Conservation (phyloP, 306 rosid species). For the Vigna unguiculata region DNA sequence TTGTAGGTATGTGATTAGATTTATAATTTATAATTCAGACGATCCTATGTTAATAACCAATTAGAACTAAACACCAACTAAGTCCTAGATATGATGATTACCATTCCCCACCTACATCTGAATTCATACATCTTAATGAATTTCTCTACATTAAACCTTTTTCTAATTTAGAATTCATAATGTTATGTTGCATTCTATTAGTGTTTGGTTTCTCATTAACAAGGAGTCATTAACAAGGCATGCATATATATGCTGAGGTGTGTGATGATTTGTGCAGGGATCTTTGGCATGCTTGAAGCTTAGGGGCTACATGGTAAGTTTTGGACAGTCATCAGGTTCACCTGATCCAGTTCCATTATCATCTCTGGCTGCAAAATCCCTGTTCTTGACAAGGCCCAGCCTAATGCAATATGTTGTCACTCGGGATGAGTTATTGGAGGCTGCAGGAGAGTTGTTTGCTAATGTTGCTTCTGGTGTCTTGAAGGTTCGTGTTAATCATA, state of each 20-base stretch:
- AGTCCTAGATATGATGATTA: neutral
- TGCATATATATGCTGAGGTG: neutral
- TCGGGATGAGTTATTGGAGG: slow-evolving; percentile 74
- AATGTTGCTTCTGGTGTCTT: slow-evolving; percentile 62
- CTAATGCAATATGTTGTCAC: slow-evolving; percentile 63
- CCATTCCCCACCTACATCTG: slow-evolving; percentile 3
- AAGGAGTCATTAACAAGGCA: neutral
- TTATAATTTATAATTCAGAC: slow-evolving; percentile 3
- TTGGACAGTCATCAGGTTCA: slow-evolving; percentile 87
- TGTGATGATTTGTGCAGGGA: slow-evolving; percentile 60
- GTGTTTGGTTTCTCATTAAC: neutral
- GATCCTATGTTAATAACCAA: neutral
- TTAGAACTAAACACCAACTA: slow-evolving; percentile 2
- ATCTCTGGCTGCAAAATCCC: slow-evolving; percentile 66
- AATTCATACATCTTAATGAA: neutral
- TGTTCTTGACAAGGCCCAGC: slow-evolving; percentile 85
- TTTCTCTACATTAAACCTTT: neutral
- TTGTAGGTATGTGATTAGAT: slow-evolving; percentile 26
- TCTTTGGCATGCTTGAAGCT: slow-evolving; percentile 79
- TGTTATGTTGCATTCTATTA: neutral
- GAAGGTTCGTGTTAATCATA: slow-evolving; percentile 80
- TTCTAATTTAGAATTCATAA: slow-evolving; percentile 6
- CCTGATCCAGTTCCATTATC: slow-evolving; percentile 92
- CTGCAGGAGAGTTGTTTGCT: slow-evolving; percentile 79
- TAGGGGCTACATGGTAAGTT: slow-evolving; percentile 81